Percentiles rank a stretch among this genome's conserved stretches.
These are phyloP conservation scores for Teunomyces pallodes DNA, from an alignment of 805 yeast species.

Conservation along the genomic window DNA sequence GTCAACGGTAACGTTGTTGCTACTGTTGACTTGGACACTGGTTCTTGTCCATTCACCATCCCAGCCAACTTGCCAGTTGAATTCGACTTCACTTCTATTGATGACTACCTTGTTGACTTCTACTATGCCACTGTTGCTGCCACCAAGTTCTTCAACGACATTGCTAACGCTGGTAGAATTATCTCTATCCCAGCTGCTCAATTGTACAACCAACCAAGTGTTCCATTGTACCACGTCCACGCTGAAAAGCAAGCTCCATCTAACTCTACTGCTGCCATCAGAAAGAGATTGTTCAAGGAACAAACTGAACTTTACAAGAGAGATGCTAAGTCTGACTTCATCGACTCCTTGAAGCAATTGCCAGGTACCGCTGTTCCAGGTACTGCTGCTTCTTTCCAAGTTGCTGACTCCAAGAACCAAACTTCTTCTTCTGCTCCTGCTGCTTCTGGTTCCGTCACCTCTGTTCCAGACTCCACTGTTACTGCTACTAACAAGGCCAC, in stretches of 20 bases:
- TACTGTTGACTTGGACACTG: slow-evolving; percentile 40
- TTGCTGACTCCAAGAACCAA: slow-evolving; percentile 12
- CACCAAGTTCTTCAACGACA: slow-evolving; percentile 32
- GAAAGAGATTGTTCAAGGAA: slow-evolving; percentile 32
- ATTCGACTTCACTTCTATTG: slow-evolving; percentile 25
- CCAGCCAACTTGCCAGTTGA: slow-evolving; percentile 25
- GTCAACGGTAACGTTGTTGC: slow-evolving; percentile 32
- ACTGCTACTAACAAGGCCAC: slow-evolving; percentile 11
- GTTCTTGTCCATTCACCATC: slow-evolving; percentile 36
- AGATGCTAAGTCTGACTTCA: slow-evolving; percentile 27
- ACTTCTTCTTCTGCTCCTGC: slow-evolving; percentile 10
- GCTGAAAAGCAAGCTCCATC: slow-evolving; percentile 24
- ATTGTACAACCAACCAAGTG: slow-evolving; percentile 20
- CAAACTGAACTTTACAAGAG: slow-evolving; percentile 23
- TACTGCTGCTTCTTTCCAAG: slow-evolving; percentile 15
- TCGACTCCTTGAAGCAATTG: slow-evolving; percentile 18
- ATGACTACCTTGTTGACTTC: slow-evolving; percentile 33
- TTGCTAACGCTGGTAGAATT: slow-evolving; percentile 31
- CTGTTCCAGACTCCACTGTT: slow-evolving; percentile 9
- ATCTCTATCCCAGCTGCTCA: slow-evolving; percentile 32
- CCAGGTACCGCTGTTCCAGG: slow-evolving; percentile 24
- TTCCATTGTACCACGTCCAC: slow-evolving; percentile 30
- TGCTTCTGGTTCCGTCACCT: slow-evolving; percentile 11
- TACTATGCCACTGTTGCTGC: slow-evolving; percentile 29
- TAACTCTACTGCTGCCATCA: slow-evolving; percentile 41